These are phyloP conservation scores for Fusarium phyllophilum DNA, from an alignment of 2,329 filamentous ascomycete species.

Conservation along the genomic window DNA sequence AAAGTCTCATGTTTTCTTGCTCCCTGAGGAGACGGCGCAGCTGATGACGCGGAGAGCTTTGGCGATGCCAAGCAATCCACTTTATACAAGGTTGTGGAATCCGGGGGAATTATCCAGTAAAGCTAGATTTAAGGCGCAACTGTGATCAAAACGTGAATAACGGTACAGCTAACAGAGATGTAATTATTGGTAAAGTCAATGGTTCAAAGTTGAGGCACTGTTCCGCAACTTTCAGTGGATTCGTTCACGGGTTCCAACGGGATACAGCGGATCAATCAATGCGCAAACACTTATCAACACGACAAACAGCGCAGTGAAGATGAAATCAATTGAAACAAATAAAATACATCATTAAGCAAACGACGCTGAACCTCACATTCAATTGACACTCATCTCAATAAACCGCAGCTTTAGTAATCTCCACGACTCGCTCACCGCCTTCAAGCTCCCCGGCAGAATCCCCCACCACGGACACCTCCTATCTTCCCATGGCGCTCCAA, in stretches of 20 bases:
- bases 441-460: conserved; percentile 39
- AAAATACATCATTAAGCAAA: background rate
- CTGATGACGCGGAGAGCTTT: conserved; percentile 27
- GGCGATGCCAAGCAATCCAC: conserved; percentile 22
- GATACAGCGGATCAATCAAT: background rate
- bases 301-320: background rate
- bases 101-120: background rate
- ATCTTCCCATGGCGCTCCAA: conserved; percentile 25
- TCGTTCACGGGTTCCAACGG: background rate
- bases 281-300: background rate
- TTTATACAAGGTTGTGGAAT: background rate
- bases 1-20: background rate
- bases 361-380: background rate
- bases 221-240: background rate
- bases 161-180: background rate
- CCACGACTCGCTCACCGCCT: conserved; percentile 33
- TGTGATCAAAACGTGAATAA: background rate
- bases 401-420: background rate
- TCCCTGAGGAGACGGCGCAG: conserved; percentile 1
- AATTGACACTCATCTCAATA: background rate
- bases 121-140: background rate
- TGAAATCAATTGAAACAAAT: background rate
- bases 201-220: background rate
- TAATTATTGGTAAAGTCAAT: background rate
- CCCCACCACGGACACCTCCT: conserved; percentile 38